Percentiles rank a stretch among this genome's conserved stretches.
Conservation (phyloP, 345 rosid genomes). For the Lepidium africanum region DNA sequence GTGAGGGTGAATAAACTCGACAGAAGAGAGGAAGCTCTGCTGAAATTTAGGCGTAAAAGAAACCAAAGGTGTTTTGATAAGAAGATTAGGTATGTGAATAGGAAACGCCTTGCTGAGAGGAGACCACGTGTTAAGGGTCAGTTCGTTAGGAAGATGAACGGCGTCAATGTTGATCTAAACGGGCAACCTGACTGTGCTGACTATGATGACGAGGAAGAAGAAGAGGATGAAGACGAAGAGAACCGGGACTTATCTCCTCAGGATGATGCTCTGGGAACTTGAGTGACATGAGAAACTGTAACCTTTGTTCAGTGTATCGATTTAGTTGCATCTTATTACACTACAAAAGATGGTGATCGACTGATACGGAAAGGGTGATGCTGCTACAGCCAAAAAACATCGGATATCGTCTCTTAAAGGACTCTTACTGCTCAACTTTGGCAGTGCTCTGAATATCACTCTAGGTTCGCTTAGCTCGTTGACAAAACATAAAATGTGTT, state of each 20-base stretch:
- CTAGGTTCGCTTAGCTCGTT: slow-evolving; percentile 8
- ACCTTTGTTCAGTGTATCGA: neutral
- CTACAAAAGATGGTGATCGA: neutral
- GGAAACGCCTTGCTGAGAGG: slow-evolving; percentile 91
- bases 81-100: slow-evolving; percentile 87
- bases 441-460: neutral
- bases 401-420: neutral
- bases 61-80: slow-evolving; percentile 94
- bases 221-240: slow-evolving; percentile 43
- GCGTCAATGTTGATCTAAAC: slow-evolving; percentile 73
- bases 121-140: slow-evolving; percentile 98
- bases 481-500: slow-evolving; percentile 3
- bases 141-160: slow-evolving; percentile 86
- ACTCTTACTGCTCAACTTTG: slow-evolving; percentile 1
- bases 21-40: slow-evolving; percentile 85
- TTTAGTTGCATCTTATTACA: slow-evolving; percentile 8
- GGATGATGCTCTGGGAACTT: slow-evolving; percentile 42
- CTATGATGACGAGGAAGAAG: slow-evolving; percentile 75
- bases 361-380: neutral
- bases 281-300: slow-evolving; percentile 2
- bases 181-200: slow-evolving; percentile 67
- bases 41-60: slow-evolving; percentile 88
- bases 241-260: slow-evolving; percentile 59
- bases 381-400: slow-evolving; percentile 3
- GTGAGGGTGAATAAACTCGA: slow-evolving; percentile 54